Percentiles rank a stretch among this genome's conserved stretches.
Conservation (phyloP, 1,284 basidiomycete genomes). For the Puccinia novopanici region DNA sequence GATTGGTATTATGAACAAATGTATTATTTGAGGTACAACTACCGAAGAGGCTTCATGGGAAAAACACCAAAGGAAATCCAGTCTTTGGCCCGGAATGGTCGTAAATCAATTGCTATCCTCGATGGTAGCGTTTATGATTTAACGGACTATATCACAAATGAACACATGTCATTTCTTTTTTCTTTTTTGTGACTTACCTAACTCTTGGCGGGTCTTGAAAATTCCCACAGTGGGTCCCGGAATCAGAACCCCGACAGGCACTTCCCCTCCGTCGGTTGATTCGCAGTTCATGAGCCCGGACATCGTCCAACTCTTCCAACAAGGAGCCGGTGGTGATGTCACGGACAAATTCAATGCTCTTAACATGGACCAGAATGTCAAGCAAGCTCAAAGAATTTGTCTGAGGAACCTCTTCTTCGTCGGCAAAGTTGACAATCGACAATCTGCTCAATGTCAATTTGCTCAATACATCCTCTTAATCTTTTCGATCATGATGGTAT, state of each 20-base stretch:
- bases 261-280: constrained; percentile 66
- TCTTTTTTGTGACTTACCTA: no score
- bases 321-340: constrained; percentile 78
- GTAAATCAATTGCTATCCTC: constrained; percentile 73
- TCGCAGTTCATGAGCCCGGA: constrained; percentile 73
- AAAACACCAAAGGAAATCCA: constrained; percentile 77
- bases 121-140: constrained; percentile 84
- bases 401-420: constrained; percentile 88
- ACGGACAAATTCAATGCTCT: constrained; percentile 75
- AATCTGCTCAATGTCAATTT: constrained; percentile 87
- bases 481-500: constrained; percentile 87
- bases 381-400: constrained; percentile 79
- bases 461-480: constrained; percentile 87
- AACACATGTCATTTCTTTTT: constrained; percentile 63
- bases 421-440: constrained; percentile 87
- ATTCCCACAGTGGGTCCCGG: constrained; percentile 53
- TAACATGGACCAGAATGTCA: constrained; percentile 67
- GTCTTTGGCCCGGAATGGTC: constrained; percentile 69
- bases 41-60: constrained; percentile 84
- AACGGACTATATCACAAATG: constrained; percentile 70
- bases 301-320: constrained; percentile 79
- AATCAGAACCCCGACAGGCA: constrained; percentile 67
- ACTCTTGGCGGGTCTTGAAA: no score
- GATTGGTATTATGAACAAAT: constrained; percentile 92
- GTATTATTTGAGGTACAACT: constrained; percentile 74